Evolutionary conservation across 345 rosid species (phyloP), one percentile per base, ranked within the genome.

Genomic region (Citrus cavaleriei): DNA sequence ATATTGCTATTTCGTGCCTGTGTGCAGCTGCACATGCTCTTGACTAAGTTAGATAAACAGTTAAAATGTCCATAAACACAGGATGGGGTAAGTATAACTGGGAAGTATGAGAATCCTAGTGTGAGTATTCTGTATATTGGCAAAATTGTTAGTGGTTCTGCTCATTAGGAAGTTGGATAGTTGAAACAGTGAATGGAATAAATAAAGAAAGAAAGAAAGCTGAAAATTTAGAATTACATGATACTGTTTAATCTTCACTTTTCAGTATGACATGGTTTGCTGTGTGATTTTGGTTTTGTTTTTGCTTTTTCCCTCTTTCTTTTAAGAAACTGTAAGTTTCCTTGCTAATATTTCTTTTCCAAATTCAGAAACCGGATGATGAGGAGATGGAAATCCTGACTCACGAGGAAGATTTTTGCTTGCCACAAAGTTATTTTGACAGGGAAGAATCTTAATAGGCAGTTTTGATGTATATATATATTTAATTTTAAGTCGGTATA

Each of bases 381-480:
- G 98, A 94, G 66, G 99, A 96, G 69, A 74, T 78, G 51, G 99
- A 91, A 80, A 87, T 94, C 71, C 89, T 94, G 75, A 87, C 86
- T 65, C 97, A 91, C 0, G 97, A 94, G 87, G 97, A 96, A 87
- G 99, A 96, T 65, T 96, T 96, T 82, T 72, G 83, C 83, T 83
- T 96, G 91, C 99, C 99, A 0, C 91, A 85, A 74, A 94, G 91
- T 84, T 96, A 84, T 77, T 96, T 94, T 81, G 91, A 78, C 74
- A 96, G 89, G 88, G 97, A 96, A 79, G 98, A 95, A 82, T 78
- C 77, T 67, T 87, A 75, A 80, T 54, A 74, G 25, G 21, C 30
- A 68, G 76, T 67, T 81, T 73, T 40, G 70, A 55, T 65, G 49
- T 71, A 38, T 35, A 75, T 27, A 75, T 27, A 62, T 32, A 32